Percentiles rank a stretch among this genome's conserved stretches.
These are phyloP conservation scores for Trametes maxima DNA, from an alignment of 768 basidiomycete species.

Conservation along the genomic window DNA sequence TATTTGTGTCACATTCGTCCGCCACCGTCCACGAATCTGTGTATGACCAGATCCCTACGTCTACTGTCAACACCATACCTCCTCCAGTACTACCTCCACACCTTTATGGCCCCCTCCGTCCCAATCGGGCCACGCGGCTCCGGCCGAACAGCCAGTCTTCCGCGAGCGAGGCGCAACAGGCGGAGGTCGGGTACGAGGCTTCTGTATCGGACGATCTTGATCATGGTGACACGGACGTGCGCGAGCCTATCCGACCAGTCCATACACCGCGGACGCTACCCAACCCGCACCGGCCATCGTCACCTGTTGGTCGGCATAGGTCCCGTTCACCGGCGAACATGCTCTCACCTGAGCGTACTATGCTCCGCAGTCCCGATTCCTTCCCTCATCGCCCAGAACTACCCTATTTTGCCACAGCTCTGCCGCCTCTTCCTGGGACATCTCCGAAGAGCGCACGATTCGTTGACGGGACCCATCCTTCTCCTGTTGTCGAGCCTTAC, in stretches of 20 bases:
- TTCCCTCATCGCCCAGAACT: constrained; percentile 7
- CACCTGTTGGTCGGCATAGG: constrained; percentile 37
- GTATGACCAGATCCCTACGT: constrained; percentile 38
- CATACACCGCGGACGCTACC: constrained; percentile 41
- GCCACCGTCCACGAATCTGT: constrained; percentile 60
- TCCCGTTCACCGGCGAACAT: constrained; percentile 23
- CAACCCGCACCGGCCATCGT: constrained; percentile 37
- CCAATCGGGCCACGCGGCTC: constrained; percentile 53
- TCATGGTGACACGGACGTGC: constrained; percentile 48
- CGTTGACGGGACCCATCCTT: constrained; percentile 7
- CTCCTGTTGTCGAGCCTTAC: neutral
- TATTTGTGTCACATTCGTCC: constrained; percentile 72
- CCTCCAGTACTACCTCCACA: constrained; percentile 55
- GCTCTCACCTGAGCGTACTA: constrained; percentile 19
- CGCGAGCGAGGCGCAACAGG: constrained; percentile 59
- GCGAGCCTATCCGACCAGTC: constrained; percentile 36
- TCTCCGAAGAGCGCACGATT: constrained; percentile 21
- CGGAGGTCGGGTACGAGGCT: constrained; percentile 68
- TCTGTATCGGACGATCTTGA: constrained; percentile 61
- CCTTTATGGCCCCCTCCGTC: constrained; percentile 49
- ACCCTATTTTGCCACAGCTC: neutral
- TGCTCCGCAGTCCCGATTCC: constrained; percentile 1
- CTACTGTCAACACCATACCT: constrained; percentile 49
- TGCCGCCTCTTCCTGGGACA: constrained; percentile 1
- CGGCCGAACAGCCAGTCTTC: constrained; percentile 75